A percentile compares a stretch with the other conserved stretches of the same genome.
These are phyloP conservation scores for Suillus cothurnatus DNA, from an alignment of 768 basidiomycete species.

Conservation along the genomic window DNA sequence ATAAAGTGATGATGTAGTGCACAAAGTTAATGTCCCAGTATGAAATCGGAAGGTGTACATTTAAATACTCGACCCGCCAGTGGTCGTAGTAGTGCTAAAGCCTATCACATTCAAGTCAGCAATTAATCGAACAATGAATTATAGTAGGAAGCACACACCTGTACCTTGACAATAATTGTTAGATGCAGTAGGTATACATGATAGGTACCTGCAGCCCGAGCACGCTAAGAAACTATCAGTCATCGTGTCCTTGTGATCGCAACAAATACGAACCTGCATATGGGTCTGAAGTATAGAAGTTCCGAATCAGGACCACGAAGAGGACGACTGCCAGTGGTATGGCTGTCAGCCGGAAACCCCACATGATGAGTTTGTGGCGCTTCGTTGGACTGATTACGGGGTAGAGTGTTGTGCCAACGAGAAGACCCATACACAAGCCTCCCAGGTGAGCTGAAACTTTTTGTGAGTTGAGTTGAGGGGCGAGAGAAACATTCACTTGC, in stretches of 20 bases:
- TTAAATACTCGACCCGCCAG: slow-evolving; percentile 32
- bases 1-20: slow-evolving; percentile 3
- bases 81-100: slow-evolving; percentile 28
- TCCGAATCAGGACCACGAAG: slow-evolving; percentile 79
- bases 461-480: background rate
- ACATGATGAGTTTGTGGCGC: slow-evolving; percentile 71
- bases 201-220: slow-evolving; percentile 85
- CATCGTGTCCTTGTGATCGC: background rate
- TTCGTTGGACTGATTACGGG: slow-evolving; percentile 85
- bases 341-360: slow-evolving; percentile 71
- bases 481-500: slow-evolving; percentile 36
- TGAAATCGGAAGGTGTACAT: background rate
- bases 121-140: background rate
- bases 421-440: slow-evolving; percentile 81
- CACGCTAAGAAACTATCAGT: slow-evolving; percentile 54
- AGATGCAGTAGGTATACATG: slow-evolving; percentile 78
- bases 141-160: slow-evolving; percentile 22
- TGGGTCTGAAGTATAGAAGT: slow-evolving; percentile 90
- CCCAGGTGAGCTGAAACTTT: slow-evolving; percentile 72
- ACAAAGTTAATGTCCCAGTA: background rate
- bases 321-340: slow-evolving; percentile 77
- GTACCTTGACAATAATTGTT: slow-evolving; percentile 69
- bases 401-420: slow-evolving; percentile 82
- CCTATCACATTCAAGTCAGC: slow-evolving; percentile 21
- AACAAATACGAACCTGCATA: slow-evolving; percentile 61